A percentile compares a stretch with the other conserved stretches of the same genome.
Conservation (phyloP, 2,329 filamentous ascomycete genomes). For the Pseudopithomyces maydicus region DNA sequence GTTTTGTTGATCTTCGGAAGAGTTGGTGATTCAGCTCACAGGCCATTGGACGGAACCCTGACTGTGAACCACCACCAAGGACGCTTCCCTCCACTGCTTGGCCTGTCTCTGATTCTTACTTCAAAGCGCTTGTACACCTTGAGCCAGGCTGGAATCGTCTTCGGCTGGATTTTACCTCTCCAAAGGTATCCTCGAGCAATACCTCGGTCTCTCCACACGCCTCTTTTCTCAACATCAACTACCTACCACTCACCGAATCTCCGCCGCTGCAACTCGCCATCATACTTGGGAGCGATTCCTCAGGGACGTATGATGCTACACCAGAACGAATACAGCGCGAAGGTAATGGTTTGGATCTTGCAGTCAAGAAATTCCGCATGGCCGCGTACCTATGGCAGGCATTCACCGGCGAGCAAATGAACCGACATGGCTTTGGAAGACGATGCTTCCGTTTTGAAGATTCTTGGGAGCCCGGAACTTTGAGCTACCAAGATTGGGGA, state of each 20-base stretch:
- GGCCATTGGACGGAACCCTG: slow-evolving; percentile 76
- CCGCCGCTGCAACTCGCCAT: slow-evolving; percentile 91
- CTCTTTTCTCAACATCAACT: slow-evolving; percentile 81
- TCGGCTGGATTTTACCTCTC: slow-evolving; percentile 84
- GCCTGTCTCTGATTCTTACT: slow-evolving; percentile 88
- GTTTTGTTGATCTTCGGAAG: slow-evolving; percentile 80
- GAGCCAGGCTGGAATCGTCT: slow-evolving; percentile 87
- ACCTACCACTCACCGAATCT: slow-evolving; percentile 76
- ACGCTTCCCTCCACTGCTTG: slow-evolving; percentile 78
- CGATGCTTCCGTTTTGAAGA: slow-evolving; percentile 91
- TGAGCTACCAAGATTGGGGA: slow-evolving; percentile 75
- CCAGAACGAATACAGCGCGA: slow-evolving; percentile 77
- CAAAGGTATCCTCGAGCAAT: slow-evolving; percentile 74
- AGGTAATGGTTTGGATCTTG: slow-evolving; percentile 79
- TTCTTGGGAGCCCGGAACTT: slow-evolving; percentile 85
- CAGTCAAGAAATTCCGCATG: slow-evolving; percentile 90
- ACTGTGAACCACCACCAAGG: slow-evolving; percentile 84
- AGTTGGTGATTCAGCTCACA: slow-evolving; percentile 72
- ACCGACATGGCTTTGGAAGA: slow-evolving; percentile 81
- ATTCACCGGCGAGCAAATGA: slow-evolving; percentile 97
- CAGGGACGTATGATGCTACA: slow-evolving; percentile 80
- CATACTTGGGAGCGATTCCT: slow-evolving; percentile 84
- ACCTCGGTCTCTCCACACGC: slow-evolving; percentile 74
- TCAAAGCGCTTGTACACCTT: slow-evolving; percentile 91
- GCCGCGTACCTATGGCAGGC: slow-evolving; percentile 96